Base-by-base conservation (phyloP, 345 rosid genomes). In the Psidium guajava region DNA sequence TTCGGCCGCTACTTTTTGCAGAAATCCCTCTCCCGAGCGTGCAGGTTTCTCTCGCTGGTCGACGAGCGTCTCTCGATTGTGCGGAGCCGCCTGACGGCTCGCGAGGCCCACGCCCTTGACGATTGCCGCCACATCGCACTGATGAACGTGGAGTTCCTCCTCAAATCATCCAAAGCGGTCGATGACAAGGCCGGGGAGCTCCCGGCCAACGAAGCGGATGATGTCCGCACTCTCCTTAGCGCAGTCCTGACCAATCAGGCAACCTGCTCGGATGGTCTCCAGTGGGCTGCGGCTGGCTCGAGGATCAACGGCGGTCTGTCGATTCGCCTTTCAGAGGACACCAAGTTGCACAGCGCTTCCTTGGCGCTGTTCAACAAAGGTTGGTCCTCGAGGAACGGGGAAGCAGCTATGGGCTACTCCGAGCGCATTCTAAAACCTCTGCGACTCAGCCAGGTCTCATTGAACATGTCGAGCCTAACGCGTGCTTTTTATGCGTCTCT, bases 11-110 rank as follows among this genome's bases (percentile, higher is more conserved):
- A 88, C 88, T 90, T 94, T 5, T 89, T 96, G 82, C 89, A 92
- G 1, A 91, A 91, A 85, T 95, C 99, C 11, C 50, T 94, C 42
- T 90, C 93, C 52, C 94, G 91, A 22, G 92, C 99, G 77, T 91
- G 52, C 7, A 93, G 92, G 56, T 92, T 94, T 92, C 49, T 92
- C 50, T 82, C 80, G 14, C 61, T 90, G 1, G 89, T 95, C 2
- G 91, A 96, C 36, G 89, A 88, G 47, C 94, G 94, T 86, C 91
- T 93, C 16, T 44, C 83, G 54, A 16, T 54, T 12, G 40, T 49
- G 47, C 32, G 84, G 73, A 88, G 90, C n/a, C 20, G 87, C 22
- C 80, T 95, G 51, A 89, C 96, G 0, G 54, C 27, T 10, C 6
- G 92, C 6, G 92, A 93, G 5, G 27, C 89, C 84, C 86, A 89